Conservation (phyloP, 2,329 filamentous ascomycete species). For the Paraphoma sp. region DNA sequence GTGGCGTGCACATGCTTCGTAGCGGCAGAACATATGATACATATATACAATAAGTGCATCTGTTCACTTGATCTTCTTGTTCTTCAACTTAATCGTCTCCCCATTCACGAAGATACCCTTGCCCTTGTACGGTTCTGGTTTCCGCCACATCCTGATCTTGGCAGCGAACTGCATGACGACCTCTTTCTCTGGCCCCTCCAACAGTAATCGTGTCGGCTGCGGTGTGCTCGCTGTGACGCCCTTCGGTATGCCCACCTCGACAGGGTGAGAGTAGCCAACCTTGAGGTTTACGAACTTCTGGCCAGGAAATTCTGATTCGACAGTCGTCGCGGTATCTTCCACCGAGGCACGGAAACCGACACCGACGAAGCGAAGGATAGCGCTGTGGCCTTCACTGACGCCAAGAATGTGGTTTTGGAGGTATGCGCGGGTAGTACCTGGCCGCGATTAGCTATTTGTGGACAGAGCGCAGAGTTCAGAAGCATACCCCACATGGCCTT, state of each 20-base stretch:
- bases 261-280: constrained; percentile 94
- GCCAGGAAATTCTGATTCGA: constrained; percentile 71
- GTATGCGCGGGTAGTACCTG: constrained; percentile 89
- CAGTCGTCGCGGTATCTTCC: constrained; percentile 75
- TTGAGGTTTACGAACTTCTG: constrained; percentile 93
- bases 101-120: constrained; percentile 99
- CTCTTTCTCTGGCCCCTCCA: constrained; percentile 88
- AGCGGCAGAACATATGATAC: constrained; percentile 17
- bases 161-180: constrained; percentile 91
- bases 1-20: too few species aligned
- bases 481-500: constrained; percentile 91
- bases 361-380: constrained; percentile 89
- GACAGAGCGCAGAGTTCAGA: constrained; percentile 5
- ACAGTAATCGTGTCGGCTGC: constrained; percentile 86
- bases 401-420: constrained; percentile 90
- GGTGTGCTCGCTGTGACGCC: constrained; percentile 88
- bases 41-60: constrained; percentile 13
- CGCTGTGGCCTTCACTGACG: constrained; percentile 94
- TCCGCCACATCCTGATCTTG: constrained; percentile 84
- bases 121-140: constrained; percentile 97
- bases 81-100: constrained; percentile 97
- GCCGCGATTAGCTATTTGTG: not conserved
- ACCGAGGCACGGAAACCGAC: constrained; percentile 93
- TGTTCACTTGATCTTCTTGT: constrained; percentile 70
- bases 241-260: constrained; percentile 83